Evolutionary conservation across 495 filamentous ascomycete genomes (phyloP).

Genomic region (Hypoxylon lenormandii): DNA sequence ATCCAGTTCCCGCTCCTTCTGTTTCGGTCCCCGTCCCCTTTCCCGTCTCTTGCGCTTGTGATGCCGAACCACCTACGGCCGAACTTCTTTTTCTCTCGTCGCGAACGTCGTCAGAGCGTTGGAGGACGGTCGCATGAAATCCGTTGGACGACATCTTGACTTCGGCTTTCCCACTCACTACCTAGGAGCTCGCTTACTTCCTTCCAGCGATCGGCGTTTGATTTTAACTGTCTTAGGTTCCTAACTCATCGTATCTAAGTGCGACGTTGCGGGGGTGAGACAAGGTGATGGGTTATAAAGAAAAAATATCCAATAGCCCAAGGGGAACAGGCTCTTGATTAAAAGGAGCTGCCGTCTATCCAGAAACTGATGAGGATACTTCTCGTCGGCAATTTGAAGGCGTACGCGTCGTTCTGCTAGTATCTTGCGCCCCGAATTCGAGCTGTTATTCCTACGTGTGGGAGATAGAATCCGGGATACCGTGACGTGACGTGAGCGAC

Average conservation of each 20-base stretch:
- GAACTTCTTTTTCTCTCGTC: conserved; percentile 44
- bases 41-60: neutral
- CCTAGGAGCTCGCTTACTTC: conserved; percentile 10
- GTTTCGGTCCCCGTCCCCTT: neutral
- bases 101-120: conserved; percentile 57
- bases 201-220: conserved; percentile 19
- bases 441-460: conserved; percentile 4
- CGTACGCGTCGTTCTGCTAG: neutral
- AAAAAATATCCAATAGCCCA: conserved; percentile 4
- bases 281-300: conserved; percentile 11
- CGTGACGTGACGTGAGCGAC: conserved; percentile 26
- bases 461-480: conserved; percentile 15
- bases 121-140: conserved; percentile 62
- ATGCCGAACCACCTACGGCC: neutral
- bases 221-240: conserved; percentile 32
- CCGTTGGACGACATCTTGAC: conserved; percentile 55
- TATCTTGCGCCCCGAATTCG: neutral
- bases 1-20: conserved; percentile 30
- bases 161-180: conserved; percentile 22
- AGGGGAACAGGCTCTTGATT: conserved; percentile 6
- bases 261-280: conserved; percentile 25
- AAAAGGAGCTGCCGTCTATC: conserved; percentile 6
- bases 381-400: neutral
- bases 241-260: conserved; percentile 43
- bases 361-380: conserved; percentile 1